Percentiles rank a stretch among this genome's conserved stretches.
These are phyloP conservation scores for Atkinsonella texensis DNA, from an alignment of 2,329 filamentous ascomycete genomes.

Conservation along the genomic window DNA sequence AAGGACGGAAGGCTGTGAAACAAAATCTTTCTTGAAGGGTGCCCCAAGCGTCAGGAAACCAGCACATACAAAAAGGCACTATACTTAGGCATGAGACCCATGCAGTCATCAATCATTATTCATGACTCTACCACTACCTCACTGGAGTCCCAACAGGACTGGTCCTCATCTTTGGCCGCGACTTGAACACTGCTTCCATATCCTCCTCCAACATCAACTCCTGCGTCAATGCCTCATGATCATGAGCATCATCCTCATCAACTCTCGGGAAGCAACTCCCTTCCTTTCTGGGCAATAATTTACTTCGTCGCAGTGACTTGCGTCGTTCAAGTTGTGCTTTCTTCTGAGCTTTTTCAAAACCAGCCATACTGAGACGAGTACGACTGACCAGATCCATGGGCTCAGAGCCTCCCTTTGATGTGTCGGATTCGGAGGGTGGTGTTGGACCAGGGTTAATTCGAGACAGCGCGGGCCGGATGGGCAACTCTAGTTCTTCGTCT, in stretches of 20 bases:
- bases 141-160: slow-evolving; percentile 52
- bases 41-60: too few relatives aligned
- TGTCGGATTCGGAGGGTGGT: not conserved
- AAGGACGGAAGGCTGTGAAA: not conserved
- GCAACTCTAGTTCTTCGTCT: slow-evolving; percentile 18
- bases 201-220: slow-evolving; percentile 62
- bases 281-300: slow-evolving; percentile 24
- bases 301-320: slow-evolving; percentile 36
- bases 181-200: slow-evolving; percentile 75
- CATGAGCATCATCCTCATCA: slow-evolving; percentile 30
- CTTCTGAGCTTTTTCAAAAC: slow-evolving; percentile 47
- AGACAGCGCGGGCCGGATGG: slow-evolving; percentile 7
- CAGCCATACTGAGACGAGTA: slow-evolving; percentile 49
- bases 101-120: not conserved
- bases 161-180: slow-evolving; percentile 64
- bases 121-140: slow-evolving; percentile 18
- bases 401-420: slow-evolving; percentile 8
- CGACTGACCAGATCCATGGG: slow-evolving; percentile 40
- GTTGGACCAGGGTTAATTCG: not conserved
- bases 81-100: not conserved
- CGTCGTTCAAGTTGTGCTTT: slow-evolving; percentile 47
- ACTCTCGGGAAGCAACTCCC: slow-evolving; percentile 35
- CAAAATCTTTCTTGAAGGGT: not conserved
- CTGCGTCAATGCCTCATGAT: slow-evolving; percentile 45
- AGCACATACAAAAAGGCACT: not conserved